Conservation (phyloP, 305 asterid species). For the Solanum hybrid region DNA sequence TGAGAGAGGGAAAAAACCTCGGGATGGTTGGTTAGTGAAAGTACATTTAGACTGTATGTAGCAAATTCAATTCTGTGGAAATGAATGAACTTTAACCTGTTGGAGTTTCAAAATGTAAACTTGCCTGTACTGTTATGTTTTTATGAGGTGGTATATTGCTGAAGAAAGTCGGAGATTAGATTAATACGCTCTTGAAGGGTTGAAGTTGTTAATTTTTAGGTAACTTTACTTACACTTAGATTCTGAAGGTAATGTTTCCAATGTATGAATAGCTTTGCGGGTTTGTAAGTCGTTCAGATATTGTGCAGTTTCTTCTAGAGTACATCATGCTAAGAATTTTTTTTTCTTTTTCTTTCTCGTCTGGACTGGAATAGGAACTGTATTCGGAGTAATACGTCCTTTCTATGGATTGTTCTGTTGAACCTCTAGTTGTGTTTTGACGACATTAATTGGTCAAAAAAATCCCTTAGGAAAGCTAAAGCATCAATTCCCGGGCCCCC, state of each 20-base stretch:
- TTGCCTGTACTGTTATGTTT: neutral
- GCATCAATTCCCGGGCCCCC: neutral
- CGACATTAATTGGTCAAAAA: neutral
- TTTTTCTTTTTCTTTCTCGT: neutral
- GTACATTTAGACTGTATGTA: neutral
- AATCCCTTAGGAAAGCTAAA: neutral
- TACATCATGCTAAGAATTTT: neutral
- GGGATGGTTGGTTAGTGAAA: neutral
- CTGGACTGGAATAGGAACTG: neutral
- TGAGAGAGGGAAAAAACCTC: neutral
- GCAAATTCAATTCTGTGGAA: neutral
- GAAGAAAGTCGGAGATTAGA: neutral
- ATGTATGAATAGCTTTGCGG: neutral
- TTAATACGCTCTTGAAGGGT: neutral
- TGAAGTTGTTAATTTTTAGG: neutral
- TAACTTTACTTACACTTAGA: neutral
- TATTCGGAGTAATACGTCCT: neutral
- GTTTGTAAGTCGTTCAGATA: neutral
- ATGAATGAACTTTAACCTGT: neutral
- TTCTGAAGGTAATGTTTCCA: neutral
- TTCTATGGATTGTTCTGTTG: neutral
- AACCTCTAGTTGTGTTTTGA: neutral
- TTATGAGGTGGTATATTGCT: neutral
- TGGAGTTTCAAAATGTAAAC: neutral
- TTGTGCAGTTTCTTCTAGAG: neutral